phyloP scores from a whole-genome alignment of 75 land plant species.

The Sequoia sempervirens region DNA sequence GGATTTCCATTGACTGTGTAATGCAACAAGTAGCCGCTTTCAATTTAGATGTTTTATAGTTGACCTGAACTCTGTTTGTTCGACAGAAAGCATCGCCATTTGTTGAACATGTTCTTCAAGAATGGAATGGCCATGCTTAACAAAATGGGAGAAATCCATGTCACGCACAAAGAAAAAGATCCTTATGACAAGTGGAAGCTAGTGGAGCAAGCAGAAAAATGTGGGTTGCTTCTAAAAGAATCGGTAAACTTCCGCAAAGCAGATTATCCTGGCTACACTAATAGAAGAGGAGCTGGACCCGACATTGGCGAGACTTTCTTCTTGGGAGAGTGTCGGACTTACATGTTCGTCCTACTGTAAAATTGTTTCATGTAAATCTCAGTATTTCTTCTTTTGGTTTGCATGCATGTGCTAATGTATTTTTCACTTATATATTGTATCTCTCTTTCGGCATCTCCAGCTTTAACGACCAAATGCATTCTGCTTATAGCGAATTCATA shows the following conservation, averaged over 20 bases:
- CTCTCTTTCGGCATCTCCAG: neutral
- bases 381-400: neutral
- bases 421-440: neutral
- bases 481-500: conserved; percentile 9
- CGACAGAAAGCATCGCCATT: conserved; percentile 25
- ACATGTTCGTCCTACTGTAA: neutral
- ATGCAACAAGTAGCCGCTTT: neutral
- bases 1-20: neutral
- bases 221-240: conserved; percentile 7
- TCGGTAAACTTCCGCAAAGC: conserved; percentile 19
- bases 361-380: neutral
- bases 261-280: conserved; percentile 47
- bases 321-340: neutral
- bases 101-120: conserved; percentile 33
- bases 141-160: no score
- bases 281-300: conserved; percentile 36
- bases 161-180: conserved; percentile 5
- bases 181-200: conserved; percentile 45
- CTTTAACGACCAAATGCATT: no score
- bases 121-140: no score
- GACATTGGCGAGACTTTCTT: neutral
- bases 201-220: conserved; percentile 22
- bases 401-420: neutral
- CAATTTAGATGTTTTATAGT: neutral
- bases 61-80: neutral